A percentile compares a stretch with the other conserved stretches of the same genome.
These are phyloP conservation scores for Arthrobotrys musiformis DNA, from an alignment of 2,329 filamentous ascomycete genomes.

Conservation along the genomic window DNA sequence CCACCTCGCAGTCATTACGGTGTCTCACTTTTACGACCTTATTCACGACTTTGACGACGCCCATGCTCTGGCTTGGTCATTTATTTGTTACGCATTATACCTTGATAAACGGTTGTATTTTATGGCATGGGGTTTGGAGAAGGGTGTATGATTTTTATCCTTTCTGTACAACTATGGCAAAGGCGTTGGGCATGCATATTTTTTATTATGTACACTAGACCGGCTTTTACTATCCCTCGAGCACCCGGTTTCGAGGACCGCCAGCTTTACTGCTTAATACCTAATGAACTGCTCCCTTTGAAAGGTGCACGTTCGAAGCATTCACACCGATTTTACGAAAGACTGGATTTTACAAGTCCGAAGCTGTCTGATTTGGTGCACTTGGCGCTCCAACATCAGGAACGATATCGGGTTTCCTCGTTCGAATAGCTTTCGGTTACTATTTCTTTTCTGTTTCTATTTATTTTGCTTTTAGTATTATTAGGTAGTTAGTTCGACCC, in stretches of 20 bases:
- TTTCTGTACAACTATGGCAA: slow-evolving; percentile 19
- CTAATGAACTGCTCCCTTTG: slow-evolving; percentile 1
- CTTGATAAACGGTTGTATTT: slow-evolving; percentile 31
- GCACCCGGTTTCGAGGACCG: not conserved
- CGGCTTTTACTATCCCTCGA: slow-evolving; percentile 1
- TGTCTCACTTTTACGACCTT: not conserved
- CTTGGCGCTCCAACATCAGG: not conserved
- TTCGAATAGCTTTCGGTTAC: no score
- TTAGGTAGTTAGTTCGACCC: not conserved
- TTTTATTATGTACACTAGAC: slow-evolving; percentile 34
- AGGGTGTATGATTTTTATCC: slow-evolving; percentile 16
- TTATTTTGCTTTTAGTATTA: not conserved
- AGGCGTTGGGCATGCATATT: slow-evolving; percentile 45
- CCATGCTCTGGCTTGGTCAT: not conserved
- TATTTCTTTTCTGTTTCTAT: not conserved
- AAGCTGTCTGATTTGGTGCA: not conserved
- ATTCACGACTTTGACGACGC: slow-evolving; percentile 7
- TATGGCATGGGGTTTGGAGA: slow-evolving; percentile 2
- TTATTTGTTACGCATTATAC: slow-evolving; percentile 18
- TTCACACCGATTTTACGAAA: not conserved
- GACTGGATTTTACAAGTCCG: not conserved
- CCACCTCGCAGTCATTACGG: not conserved
- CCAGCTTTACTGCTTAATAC: slow-evolving; percentile 15
- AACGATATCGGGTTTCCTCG: not conserved
- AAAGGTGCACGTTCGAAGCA: not conserved